Evolutionary conservation across 2,329 filamentous ascomycete species (phyloP).

Genomic region (Hypoxylon sp.): DNA sequence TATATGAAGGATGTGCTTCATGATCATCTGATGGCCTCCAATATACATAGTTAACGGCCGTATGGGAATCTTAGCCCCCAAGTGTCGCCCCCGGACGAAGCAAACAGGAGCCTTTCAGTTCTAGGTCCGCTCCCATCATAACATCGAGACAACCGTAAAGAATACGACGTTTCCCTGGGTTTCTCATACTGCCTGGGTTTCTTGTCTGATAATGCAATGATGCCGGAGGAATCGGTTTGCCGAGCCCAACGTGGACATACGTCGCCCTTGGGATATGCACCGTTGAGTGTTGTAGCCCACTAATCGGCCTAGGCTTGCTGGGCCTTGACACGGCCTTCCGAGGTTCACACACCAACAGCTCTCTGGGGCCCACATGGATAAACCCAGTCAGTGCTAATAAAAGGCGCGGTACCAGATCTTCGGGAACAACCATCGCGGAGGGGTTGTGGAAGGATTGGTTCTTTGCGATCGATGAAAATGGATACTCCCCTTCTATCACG

Average conservation of each 20-base stretch:
- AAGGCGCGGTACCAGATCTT: constrained; percentile 51
- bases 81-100: constrained; percentile 5
- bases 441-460: constrained; percentile 36
- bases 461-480: constrained; percentile 25
- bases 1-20: constrained; percentile 3
- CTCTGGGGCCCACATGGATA: constrained; percentile 41
- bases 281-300: constrained; percentile 19
- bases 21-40: not conserved
- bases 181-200: constrained; percentile 10
- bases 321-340: constrained; percentile 20
- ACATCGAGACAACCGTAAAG: constrained; percentile 3
- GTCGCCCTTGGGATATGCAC: constrained; percentile 24
- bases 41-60: constrained; percentile 16
- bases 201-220: constrained; percentile 14
- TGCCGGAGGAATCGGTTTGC: constrained; percentile 34
- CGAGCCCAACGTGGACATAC: constrained; percentile 24
- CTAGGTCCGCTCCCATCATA: constrained; percentile 13
- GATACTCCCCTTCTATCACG: constrained; percentile 21
- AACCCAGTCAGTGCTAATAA: constrained; percentile 47
- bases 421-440: constrained; percentile 44
- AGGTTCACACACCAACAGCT: constrained; percentile 32
- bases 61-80: constrained; percentile 25
- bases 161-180: not conserved
- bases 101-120: constrained; percentile 14
- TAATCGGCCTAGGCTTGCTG: constrained; percentile 30